Base-by-base conservation (phyloP, 768 basidiomycete genomes). In the Pleurotus citrinopileatus region DNA sequence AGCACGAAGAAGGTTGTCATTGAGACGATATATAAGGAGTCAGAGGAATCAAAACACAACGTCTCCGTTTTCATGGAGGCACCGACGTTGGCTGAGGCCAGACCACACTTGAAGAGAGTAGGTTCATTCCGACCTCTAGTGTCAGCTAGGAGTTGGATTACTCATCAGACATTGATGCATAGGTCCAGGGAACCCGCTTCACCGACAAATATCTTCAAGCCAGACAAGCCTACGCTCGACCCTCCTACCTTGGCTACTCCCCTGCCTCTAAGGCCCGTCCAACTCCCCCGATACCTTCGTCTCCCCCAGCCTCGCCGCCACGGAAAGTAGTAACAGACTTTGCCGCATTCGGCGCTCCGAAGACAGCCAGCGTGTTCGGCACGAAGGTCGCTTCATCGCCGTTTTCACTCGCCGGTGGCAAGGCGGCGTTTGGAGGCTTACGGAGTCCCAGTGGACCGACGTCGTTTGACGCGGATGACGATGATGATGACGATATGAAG, bases 1-100 rank as follows among this genome's bases (percentile, higher is more conserved):
- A 94, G 87, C 72, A 98, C 96, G 53, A 98, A 97, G 76, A 93
- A 94, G 69, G 87, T 98, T 45, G 87, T 94, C 54, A 89, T 98
- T 58, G 94, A 97, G 67, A 94, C 91, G 58, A 98, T 98, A 63
- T 98, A 98, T 73, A 89, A 87, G 61, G 92, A 95, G 6, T 88
- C 89, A 1, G 85, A 87, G 22, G 93, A 96, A 67, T 87, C 92
- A 8, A 78, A 79, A 59, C 93, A 97, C 70, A 98, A 98, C 66
- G 93, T 98, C 8, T 72, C 81, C 20, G 84, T 92, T 3, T 98
- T 94, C 75, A 85, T 79, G 64, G 79, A 84, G 55, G 84, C 94
- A 1, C 71, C 81, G 2, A 80, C 81, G 29, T 70, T 97, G 55
- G 69, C 77, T 0, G 87, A 90, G 52, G 94, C 93, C 1, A 77